Base-by-base conservation (phyloP, 148 eudicot genomes). In the Rhododendron williamsianum region DNA sequence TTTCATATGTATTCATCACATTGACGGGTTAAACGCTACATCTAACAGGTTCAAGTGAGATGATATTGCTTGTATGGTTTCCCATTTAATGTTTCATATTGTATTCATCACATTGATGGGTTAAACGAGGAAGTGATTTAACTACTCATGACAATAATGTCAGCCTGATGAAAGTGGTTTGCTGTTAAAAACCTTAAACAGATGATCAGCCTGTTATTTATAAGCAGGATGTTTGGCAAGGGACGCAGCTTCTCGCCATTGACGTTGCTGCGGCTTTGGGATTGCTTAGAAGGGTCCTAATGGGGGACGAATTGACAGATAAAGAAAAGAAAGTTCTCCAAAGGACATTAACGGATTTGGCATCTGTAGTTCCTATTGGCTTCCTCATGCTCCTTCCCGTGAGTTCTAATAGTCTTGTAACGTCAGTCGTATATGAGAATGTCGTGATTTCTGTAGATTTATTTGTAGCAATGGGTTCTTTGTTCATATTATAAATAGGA, bases 331-430 rank as follows among this genome's bases (percentile, higher is more conserved):
- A 93, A 89, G 91, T 91, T 87, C 92, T 97, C 56, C 90, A 84
- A 83, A 92, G 99, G 91, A 95, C 98, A 49, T 86, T 93, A 72
- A 95, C 98, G 41, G 98, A 97, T 83, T 84, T 97, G 85, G 98
- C 99, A 81, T 92, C 98, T 83, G 98, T 97, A 81, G 86, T 95
- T 87, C 99, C 99, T 60, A 95, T 97, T 86, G 99, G 99, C 88
- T 82, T 94, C 92, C 97, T 97, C 84, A 97, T 97, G 99, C 99
- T 97, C 56, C 96, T 97, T 88, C 99, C 99, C 80, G 99, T 95
- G 87, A 94, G 98, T 92, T 80, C 72, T 87, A 11, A 30, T 76
- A 78, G 56, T 65, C 76, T 84, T 84, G 45, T 33, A n/a, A 76
- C 16, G 23, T 54, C 51, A 52, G 16, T 84, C 21, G 54, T 19